phyloP scores from a whole-genome alignment of 768 basidiomycete genomes.

The Termitomyces titanicus region DNA sequence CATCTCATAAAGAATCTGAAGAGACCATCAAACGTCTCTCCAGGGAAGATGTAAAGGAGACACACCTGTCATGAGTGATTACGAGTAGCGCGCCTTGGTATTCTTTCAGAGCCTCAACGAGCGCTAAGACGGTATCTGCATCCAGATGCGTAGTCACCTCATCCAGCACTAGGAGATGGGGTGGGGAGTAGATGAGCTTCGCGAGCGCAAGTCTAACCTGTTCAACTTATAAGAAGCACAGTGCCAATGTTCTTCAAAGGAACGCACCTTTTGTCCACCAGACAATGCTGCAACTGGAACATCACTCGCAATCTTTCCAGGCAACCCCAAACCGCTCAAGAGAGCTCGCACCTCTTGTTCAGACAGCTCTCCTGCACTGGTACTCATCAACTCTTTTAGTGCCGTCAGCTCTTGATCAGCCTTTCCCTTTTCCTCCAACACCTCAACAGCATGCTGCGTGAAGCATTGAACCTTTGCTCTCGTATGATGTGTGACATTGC shows the following conservation, averaged over 20 bases:
- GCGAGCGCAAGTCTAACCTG: slow-evolving; percentile 60
- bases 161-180: slow-evolving; percentile 51
- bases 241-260: background rate
- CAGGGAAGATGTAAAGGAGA: background rate
- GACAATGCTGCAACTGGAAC: slow-evolving; percentile 41
- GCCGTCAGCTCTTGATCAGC: slow-evolving; percentile 15
- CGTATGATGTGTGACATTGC: slow-evolving; percentile 51
- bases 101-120: slow-evolving; percentile 46
- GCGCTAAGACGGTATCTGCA: slow-evolving; percentile 51
- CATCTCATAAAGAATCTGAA: slow-evolving; percentile 25
- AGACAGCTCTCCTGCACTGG: slow-evolving; percentile 18
- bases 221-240: background rate
- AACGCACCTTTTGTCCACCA: slow-evolving; percentile 50
- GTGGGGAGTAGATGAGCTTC: slow-evolving; percentile 47
- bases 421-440: slow-evolving; percentile 30
- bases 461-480: slow-evolving; percentile 56
- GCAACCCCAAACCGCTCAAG: slow-evolving; percentile 40
- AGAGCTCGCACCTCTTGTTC: slow-evolving; percentile 38
- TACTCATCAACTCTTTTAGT: slow-evolving; percentile 16
- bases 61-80: slow-evolving; percentile 55
- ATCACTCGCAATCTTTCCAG: slow-evolving; percentile 38
- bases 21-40: background rate
- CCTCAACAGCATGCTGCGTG: slow-evolving; percentile 59
- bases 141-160: slow-evolving; percentile 75
- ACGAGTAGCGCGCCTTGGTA: slow-evolving; percentile 57